These are phyloP conservation scores for Dactylellina haptotyla DNA, from an alignment of 2,329 filamentous ascomycete species.

Conservation along the genomic window DNA sequence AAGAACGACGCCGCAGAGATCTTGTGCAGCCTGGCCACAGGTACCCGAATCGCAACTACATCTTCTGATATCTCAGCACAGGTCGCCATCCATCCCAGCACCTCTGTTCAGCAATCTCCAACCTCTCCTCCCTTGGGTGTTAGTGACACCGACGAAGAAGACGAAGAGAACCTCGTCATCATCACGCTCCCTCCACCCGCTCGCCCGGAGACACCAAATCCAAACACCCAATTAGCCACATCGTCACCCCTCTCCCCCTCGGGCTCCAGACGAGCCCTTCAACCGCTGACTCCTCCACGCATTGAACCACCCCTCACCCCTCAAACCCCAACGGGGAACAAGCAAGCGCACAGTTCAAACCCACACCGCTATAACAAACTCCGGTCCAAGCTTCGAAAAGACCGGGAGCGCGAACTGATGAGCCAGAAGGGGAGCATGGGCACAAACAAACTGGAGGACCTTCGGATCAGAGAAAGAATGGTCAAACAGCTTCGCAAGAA, in stretches of 20 bases:
- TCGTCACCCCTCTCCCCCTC: conserved; percentile 25
- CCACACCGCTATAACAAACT: conserved; percentile 34
- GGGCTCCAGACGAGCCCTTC: conserved; percentile 18
- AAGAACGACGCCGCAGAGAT: background rate
- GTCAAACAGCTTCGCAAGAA: conserved; percentile 12
- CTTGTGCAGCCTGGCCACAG: too few species aligned
- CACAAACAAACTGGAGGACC: conserved; percentile 13
- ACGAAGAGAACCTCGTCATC: background rate
- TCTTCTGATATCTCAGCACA: too few species aligned
- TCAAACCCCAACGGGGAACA: conserved; percentile 19
- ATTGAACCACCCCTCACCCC: background rate
- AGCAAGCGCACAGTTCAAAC: conserved; percentile 18
- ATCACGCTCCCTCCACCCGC: background rate
- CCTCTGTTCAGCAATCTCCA: conserved; percentile 1
- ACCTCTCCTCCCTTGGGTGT: conserved; percentile 7
- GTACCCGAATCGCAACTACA: too few species aligned
- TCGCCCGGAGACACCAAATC: conserved; percentile 12
- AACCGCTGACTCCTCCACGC: background rate
- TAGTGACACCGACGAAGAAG: conserved; percentile 2
- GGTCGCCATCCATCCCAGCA: background rate
- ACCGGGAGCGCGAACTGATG: conserved; percentile 33
- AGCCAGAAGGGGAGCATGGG: conserved; percentile 14
- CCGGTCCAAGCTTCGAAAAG: conserved; percentile 38
- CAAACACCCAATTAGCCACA: background rate
- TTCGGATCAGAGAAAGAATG: conserved; percentile 23